These are phyloP conservation scores for Eragrostis tef DNA, from an alignment of 202 grass and related monocot species.

Conservation along the genomic window DNA sequence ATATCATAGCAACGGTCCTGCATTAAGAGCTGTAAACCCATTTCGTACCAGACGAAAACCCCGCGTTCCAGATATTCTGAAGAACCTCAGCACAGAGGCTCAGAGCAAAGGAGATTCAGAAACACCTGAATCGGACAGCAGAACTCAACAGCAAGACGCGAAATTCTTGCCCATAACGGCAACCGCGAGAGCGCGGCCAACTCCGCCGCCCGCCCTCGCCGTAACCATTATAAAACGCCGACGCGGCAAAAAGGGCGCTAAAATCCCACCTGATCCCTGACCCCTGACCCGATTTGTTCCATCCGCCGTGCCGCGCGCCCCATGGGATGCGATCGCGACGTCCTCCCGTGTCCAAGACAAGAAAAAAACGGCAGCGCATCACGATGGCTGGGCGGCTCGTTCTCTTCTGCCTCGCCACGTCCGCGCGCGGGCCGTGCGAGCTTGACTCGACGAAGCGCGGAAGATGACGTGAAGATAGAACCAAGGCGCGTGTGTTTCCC, in stretches of 20 bases:
- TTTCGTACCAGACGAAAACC: no score
- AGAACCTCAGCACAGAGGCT: background rate
- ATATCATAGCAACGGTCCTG: background rate
- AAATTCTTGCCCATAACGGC: background rate
- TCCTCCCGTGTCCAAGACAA: background rate
- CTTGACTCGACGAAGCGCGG: constrained; percentile 8
- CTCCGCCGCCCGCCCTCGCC: background rate
- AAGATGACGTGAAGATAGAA: background rate
- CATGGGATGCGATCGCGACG: background rate
- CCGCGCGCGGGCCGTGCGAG: background rate
- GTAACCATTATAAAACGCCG: background rate
- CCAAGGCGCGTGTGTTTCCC: background rate
- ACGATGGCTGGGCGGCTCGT: background rate
- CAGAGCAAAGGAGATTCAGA: background rate
- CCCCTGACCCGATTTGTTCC: background rate
- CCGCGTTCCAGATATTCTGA: background rate
- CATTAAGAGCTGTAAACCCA: no score
- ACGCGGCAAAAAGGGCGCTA: background rate
- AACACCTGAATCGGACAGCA: background rate
- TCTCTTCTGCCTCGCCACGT: background rate
- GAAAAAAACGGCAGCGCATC: background rate
- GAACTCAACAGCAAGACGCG: background rate
- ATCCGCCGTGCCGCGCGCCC: background rate
- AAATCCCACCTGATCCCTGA: background rate
- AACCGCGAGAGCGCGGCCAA: background rate